Evolutionary conservation across 2,329 filamentous ascomycete species (phyloP), one percentile per base, ranked within the genome.

Genomic region (Remersonia thermophila): DNA sequence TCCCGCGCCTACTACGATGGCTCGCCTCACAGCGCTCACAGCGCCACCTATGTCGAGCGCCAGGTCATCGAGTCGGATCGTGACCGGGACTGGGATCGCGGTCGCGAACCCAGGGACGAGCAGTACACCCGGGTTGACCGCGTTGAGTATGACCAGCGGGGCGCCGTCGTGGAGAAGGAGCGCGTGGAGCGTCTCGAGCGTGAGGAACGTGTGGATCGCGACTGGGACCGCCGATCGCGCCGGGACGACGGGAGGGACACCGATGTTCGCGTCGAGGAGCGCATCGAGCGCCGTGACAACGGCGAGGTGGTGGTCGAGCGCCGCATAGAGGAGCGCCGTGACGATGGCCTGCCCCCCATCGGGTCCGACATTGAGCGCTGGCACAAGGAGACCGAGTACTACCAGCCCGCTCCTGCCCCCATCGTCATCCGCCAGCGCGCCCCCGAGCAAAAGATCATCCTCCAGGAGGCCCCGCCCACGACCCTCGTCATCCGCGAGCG

Each of bases 331-430:
- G 67, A 72, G 44, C 63, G 62, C 32, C 55, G 62, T 18, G 65
- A 68, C 30, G 65, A 69, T 17, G 43, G 45, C 20, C n/a, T n/a
- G n/a, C n/a, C n/a, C n/a, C n/a, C n/a, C n/a, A n/a, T n/a, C n/a
- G n/a, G n/a, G n/a, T 62, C 60, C 38, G 69, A 77, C 13, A 49
- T 76, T 29, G 73, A 78, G 51, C 66, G 65, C 50, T 75, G 73
- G 49, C 68, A 68, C 48, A 69, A 68, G 52, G 73, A 79, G 51
- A 73, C 71, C 2, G 74, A 79, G 46, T 78, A 76, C 52, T 79
- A 70, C 48, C 59, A 66, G 30, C 66, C 66, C 3, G 61, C 65
- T 2, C 39, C 39, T 11, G 70, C 76, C 50, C 71, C 71, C 7
- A 47, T 54, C 28, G 45, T 53, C 32, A 48, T 54, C 27, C 52